These are phyloP conservation scores for Fusarium lyarnte DNA, from an alignment of 2,329 filamentous ascomycete species.

Conservation along the genomic window DNA sequence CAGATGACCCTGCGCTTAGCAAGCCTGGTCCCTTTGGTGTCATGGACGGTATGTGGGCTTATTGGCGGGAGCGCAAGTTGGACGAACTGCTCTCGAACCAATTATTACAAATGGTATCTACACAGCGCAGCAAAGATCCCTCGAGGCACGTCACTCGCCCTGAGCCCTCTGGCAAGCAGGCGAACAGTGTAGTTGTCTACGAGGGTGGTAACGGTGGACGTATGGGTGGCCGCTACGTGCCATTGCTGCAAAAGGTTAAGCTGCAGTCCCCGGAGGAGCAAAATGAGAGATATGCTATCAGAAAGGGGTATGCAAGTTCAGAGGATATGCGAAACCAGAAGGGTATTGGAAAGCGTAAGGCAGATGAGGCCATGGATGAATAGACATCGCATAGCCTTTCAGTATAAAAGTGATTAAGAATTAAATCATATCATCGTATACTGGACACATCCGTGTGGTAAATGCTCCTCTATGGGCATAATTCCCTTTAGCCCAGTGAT, in stretches of 20 bases:
- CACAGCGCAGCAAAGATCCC: slow-evolving; percentile 48
- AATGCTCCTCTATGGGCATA: slow-evolving; percentile 13
- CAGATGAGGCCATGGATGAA: slow-evolving; percentile 38
- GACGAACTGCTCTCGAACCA: slow-evolving; percentile 85
- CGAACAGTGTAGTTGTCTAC: slow-evolving; percentile 53
- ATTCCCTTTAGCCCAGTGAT: slow-evolving; percentile 19
- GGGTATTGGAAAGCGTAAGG: slow-evolving; percentile 46
- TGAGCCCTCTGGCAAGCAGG: slow-evolving; percentile 28
- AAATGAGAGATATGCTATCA: slow-evolving; percentile 70
- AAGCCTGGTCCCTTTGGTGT: slow-evolving; percentile 74
- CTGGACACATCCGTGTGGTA: not conserved
- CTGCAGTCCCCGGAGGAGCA: slow-evolving; percentile 63
- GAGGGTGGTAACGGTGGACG: slow-evolving; percentile 65
- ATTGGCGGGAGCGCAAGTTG: slow-evolving; percentile 87
- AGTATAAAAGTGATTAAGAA: slow-evolving; percentile 6
- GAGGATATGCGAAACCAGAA: slow-evolving; percentile 57
- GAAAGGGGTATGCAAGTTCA: slow-evolving; percentile 65
- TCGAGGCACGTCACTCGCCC: slow-evolving; percentile 21
- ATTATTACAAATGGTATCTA: slow-evolving; percentile 71
- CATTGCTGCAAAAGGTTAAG: slow-evolving; percentile 61
- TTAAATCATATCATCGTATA: not conserved
- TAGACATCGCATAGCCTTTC: slow-evolving; percentile 20
- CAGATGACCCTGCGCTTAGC: slow-evolving; percentile 67
- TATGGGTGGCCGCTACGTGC: slow-evolving; percentile 63
- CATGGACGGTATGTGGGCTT: slow-evolving; percentile 80